A percentile compares a stretch with the other conserved stretches of the same genome.
phyloP scores from a whole-genome alignment of 768 basidiomycete genomes.

The Boletellus sp. region DNA sequence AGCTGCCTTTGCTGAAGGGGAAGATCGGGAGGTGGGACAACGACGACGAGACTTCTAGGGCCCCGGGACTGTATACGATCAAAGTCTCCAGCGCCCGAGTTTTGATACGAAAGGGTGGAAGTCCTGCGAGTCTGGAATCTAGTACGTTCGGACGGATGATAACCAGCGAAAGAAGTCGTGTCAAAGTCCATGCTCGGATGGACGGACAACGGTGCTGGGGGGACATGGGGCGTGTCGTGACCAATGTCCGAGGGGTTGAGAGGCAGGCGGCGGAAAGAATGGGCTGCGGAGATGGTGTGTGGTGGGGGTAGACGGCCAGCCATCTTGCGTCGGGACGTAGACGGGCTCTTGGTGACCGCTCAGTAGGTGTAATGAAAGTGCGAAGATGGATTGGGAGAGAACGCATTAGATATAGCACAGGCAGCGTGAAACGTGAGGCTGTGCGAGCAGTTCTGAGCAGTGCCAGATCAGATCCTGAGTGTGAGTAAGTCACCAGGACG shows the following conservation, averaged over 20 bases:
- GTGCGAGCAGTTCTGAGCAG: conserved; percentile 15
- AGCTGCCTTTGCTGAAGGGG: conserved; percentile 55
- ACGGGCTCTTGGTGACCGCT: too few relatives aligned
- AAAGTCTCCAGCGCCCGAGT: conserved; percentile 41
- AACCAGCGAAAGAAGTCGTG: neutral
- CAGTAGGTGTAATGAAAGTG: too few relatives aligned
- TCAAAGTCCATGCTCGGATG: conserved; percentile 14
- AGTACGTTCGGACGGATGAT: conserved; percentile 9
- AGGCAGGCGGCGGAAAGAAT: conserved; percentile 30
- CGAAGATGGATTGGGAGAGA: too few relatives aligned
- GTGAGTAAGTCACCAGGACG: conserved; percentile 32
- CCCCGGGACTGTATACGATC: conserved; percentile 38
- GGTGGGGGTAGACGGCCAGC: neutral
- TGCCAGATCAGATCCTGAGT: neutral
- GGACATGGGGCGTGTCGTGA: conserved; percentile 2
- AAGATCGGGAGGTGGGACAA: conserved; percentile 61
- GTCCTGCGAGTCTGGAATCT: conserved; percentile 38
- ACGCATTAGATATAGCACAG: conserved; percentile 6
- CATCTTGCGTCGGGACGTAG: too few relatives aligned
- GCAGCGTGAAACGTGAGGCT: conserved; percentile 18
- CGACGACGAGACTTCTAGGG: conserved; percentile 57
- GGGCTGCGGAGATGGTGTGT: conserved; percentile 36
- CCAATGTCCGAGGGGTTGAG: conserved; percentile 43
- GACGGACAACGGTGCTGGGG: neutral
- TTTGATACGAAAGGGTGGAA: conserved; percentile 56